Percentiles rank a stretch among this genome's conserved stretches.
These are phyloP conservation scores for Xylaria longipes DNA, from an alignment of 495 filamentous ascomycete species.

Conservation along the genomic window DNA sequence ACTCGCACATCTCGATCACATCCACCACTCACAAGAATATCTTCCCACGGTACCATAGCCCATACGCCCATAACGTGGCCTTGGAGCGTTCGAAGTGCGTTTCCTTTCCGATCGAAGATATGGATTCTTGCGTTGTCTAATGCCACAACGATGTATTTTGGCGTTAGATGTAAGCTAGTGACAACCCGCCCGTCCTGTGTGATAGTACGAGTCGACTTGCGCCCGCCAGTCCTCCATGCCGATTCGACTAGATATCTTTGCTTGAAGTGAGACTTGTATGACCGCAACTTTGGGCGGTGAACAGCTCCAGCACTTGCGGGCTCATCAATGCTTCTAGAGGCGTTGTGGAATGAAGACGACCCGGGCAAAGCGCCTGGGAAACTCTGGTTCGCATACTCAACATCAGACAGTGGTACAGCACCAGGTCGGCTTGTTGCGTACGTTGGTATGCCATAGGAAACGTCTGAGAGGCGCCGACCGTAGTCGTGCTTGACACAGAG, in stretches of 20 bases:
- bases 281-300: slow-evolving; percentile 56
- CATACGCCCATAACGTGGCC: slow-evolving; percentile 99
- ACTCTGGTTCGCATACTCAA: slow-evolving; percentile 41
- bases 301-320: slow-evolving; percentile 31
- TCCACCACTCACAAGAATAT: slow-evolving; percentile 92
- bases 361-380: slow-evolving; percentile 47
- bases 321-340: slow-evolving; percentile 50
- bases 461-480: slow-evolving; percentile 63
- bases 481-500: slow-evolving; percentile 93
- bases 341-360: slow-evolving; percentile 34
- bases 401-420: slow-evolving; percentile 34
- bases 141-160: slow-evolving; percentile 96
- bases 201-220: slow-evolving; percentile 78
- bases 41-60: slow-evolving; percentile 99
- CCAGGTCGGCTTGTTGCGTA: slow-evolving; percentile 35
- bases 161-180: slow-evolving; percentile 90
- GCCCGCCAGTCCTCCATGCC: slow-evolving; percentile 90
- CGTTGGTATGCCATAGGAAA: slow-evolving; percentile 39
- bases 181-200: slow-evolving; percentile 96
- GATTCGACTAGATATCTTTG: slow-evolving; percentile 96
- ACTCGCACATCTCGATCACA: slow-evolving; percentile 97
- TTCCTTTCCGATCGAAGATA: slow-evolving; percentile 91
- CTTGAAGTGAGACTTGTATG: slow-evolving; percentile 96
- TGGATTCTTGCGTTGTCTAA: slow-evolving; percentile 98
- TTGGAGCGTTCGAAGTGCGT: slow-evolving; percentile 84